phyloP scores from a whole-genome alignment of 106 monocot genomes.

The Allium sativum region DNA sequence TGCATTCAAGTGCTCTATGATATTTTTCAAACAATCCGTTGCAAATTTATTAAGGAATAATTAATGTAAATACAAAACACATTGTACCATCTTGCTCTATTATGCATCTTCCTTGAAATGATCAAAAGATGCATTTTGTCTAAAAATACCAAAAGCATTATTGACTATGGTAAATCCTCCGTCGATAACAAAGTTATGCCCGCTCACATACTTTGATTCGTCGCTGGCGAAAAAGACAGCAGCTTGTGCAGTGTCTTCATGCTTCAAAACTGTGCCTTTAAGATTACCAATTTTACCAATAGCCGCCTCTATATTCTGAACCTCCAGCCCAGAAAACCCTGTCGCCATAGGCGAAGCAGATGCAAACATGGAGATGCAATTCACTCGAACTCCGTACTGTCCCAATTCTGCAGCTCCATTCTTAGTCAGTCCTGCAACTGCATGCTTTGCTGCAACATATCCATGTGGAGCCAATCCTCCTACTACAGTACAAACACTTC shows the following conservation, averaged over 20 bases:
- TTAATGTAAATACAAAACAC: no score
- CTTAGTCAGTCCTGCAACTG: slow-evolving; percentile 65
- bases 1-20: no score
- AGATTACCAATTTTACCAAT: slow-evolving; percentile 42
- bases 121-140: not conserved
- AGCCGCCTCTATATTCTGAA: slow-evolving; percentile 41
- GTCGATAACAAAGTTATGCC: slow-evolving; percentile 73
- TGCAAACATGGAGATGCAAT: slow-evolving; percentile 70
- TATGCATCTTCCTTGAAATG: slow-evolving; percentile 1
- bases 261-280: slow-evolving; percentile 29
- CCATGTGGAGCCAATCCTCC: slow-evolving; percentile 68
- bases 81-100: not conserved
- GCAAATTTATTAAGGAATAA: no score
- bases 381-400: slow-evolving; percentile 54
- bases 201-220: slow-evolving; percentile 60
- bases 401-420: slow-evolving; percentile 76
- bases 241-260: slow-evolving; percentile 52
- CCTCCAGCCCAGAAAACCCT: slow-evolving; percentile 35
- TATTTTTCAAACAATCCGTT: no score
- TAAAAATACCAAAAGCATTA: slow-evolving; percentile 12
- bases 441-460: slow-evolving; percentile 74
- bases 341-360: slow-evolving; percentile 55
- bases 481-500: slow-evolving; percentile 53
- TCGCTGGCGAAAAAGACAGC: slow-evolving; percentile 59
- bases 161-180: slow-evolving; percentile 48